Evolutionary conservation across 805 yeast species (phyloP).

Genomic region (Huiozyma sinensis): DNA sequence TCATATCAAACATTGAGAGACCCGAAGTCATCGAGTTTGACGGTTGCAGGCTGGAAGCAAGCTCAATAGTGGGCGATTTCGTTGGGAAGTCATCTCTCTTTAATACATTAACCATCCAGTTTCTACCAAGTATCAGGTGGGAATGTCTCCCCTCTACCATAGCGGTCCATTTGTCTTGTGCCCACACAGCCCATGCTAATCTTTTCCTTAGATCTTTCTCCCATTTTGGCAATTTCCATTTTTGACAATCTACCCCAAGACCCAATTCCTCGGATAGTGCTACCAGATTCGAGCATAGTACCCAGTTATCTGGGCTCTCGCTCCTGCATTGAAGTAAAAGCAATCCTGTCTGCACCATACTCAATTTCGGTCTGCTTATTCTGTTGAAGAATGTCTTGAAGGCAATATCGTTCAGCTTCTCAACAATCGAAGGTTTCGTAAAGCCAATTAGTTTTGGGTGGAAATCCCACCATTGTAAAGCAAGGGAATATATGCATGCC

Average conservation of each 20-base stretch:
- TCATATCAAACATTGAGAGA: conserved; percentile 19
- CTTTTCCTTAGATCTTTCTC: conserved; percentile 81
- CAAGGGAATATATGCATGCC: conserved; percentile 83
- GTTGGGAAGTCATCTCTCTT: conserved; percentile 71
- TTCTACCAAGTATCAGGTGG: conserved; percentile 55
- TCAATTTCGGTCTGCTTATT: conserved; percentile 75
- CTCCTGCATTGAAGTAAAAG: conserved; percentile 52
- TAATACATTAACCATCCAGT: conserved; percentile 71
- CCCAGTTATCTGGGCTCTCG: conserved; percentile 68
- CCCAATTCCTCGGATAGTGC: conserved; percentile 87
- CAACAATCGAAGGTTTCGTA: conserved; percentile 65
- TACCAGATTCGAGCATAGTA: conserved; percentile 74
- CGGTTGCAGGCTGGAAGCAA: conserved; percentile 1
- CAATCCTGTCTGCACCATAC: conserved; percentile 86
- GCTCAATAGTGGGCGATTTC: conserved; percentile 31
- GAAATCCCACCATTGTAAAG: conserved; percentile 87
- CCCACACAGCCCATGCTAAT: conserved; percentile 90
- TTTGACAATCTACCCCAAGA: conserved; percentile 77
- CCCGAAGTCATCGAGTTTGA: conserved; percentile 5
- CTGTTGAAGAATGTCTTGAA: conserved; percentile 56
- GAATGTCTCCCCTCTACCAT: conserved; percentile 77
- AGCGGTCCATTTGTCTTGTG: conserved; percentile 87
- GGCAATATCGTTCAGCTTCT: conserved; percentile 59
- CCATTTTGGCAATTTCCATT: conserved; percentile 93
- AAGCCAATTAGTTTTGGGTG: conserved; percentile 59